phyloP scores from a whole-genome alignment of 805 yeast genomes.

The Candida chauliodis region DNA sequence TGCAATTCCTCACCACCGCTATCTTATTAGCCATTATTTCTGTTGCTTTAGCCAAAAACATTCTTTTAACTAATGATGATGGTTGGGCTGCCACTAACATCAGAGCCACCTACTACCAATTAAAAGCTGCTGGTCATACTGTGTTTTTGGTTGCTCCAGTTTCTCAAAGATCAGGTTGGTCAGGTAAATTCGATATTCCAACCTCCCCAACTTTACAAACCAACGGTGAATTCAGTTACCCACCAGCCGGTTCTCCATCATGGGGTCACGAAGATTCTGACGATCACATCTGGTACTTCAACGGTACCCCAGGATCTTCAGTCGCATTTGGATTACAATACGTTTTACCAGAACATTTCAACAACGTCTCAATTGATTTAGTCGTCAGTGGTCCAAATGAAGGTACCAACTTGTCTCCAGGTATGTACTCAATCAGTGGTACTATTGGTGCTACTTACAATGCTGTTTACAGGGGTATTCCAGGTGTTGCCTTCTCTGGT shows the following conservation, averaged over 20 bases:
- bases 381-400: conserved; percentile 54
- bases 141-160: conserved; percentile 52
- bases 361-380: conserved; percentile 43
- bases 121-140: conserved; percentile 45
- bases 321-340: conserved; percentile 48
- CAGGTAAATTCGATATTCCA: conserved; percentile 51
- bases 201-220: conserved; percentile 32
- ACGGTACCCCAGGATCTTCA: conserved; percentile 54
- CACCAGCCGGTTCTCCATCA: conserved; percentile 46
- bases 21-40: conserved; percentile 37
- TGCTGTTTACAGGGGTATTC: conserved; percentile 45
- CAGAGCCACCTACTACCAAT: conserved; percentile 50
- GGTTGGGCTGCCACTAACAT: conserved; percentile 56
- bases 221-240: conserved; percentile 48
- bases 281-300: conserved; percentile 50
- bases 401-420: conserved; percentile 46
- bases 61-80: conserved; percentile 48
- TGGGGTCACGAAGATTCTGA: conserved; percentile 48
- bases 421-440: conserved; percentile 42
- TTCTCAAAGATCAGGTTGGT: conserved; percentile 50
- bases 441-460: conserved; percentile 51
- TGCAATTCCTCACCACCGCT: conserved; percentile 57
- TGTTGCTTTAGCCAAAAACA: conserved; percentile 19
- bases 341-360: conserved; percentile 43
- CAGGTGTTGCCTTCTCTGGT: conserved; percentile 53